Base-by-base conservation (phyloP, 2,329 filamentous ascomycete genomes). In the Apiospora koreana region DNA sequence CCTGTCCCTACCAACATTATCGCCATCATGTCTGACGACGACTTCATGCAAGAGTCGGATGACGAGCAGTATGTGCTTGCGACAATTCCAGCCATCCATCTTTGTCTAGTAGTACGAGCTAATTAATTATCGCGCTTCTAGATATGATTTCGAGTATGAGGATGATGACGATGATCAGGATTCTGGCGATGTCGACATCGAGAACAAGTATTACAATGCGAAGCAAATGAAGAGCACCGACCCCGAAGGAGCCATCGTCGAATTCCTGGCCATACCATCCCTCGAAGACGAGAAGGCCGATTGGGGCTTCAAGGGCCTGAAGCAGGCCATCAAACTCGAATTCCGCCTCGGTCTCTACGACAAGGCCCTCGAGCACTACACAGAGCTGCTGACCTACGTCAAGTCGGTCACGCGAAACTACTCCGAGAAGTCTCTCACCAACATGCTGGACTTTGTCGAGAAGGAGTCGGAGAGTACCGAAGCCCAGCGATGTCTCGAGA, bases 141-240 rank as follows among this genome's bases (percentile, higher is more conserved):
- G 92, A 77, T 94, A 98, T 80, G 96, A 98, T 83, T 98, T 98
- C 80, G 95, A 98, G 79, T 98, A 98, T 82, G 95, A 98, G 80
- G 66, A 68, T 38, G 96, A 91, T 71, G 94, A 94, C 74, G 94
- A 97, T 70, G 94, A 96, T 66, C 93, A 97, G 58, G 92, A 97
- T 70, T 90, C 89, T 42, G 94, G 92, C 70, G 94, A 98, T 80
- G 93, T 98, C 76, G 94, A 95, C 75, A 97, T 98, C 80, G 96
- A 99, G 81, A 99, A 99, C 86, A 98, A 97, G 84, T 99, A 99
- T 86, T 99, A 98, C 87, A 98, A 98, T 83, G 96, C 96, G 58
- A 99, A 99, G 83, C 95, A 98, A 84, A 91, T 97, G 80, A 99
- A 98, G 85, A 86, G 87, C 58, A 91, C 92, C 73, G 94, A 95